Base-by-base conservation (phyloP, 1,284 basidiomycete species). In the Moesziomyces sp. region DNA sequence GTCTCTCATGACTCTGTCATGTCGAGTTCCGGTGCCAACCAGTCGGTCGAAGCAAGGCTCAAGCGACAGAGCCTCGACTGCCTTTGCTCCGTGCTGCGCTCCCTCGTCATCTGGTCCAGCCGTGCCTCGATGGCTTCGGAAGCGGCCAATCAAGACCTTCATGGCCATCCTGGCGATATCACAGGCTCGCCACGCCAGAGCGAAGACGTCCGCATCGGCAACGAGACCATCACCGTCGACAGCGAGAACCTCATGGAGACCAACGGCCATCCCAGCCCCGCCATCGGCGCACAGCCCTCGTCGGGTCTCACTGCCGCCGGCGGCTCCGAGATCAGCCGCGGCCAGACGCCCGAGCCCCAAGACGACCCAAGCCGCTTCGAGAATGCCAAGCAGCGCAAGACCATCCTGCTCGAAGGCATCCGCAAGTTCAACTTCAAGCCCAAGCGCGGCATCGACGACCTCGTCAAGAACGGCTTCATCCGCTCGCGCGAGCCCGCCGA, bases 361-460 rank as follows among this genome's bases (percentile, higher is more conserved):
- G 97, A 99, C 82, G 97, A 99, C 83, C 96, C 96, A 0, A 91
- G 88, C 40, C 90, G 90, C 82, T 98, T 99, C 78, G 97, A 99
- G 86, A 95, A 89, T 74, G 97, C 94, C 30, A 99, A 97, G 85
- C 92, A 94, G 85, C 92, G 94, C 86, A 99, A 99, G 87, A 99
- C 93, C 38, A 94, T 92, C 1, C 85, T 99, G 30, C 86, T 97
- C 47, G 97, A 99, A 83, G 97, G 96, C 30, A 93, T 99, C 84
- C 94, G 92, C 85, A 94, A 94, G 85, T 99, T 99, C 87, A 99
- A 99, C 86, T 95, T 92, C 87, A 99, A 98, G 86, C 95, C 97
- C 13, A 82, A 82, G 54, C 74, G 94, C 89, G 97, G 97, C 19
- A 89, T 99, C 52, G 88, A 92, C 85, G 97, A 93, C 83, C 88